These are phyloP conservation scores for Trichocladium antarcticum DNA, from an alignment of 495 filamentous ascomycete species.

Conservation along the genomic window DNA sequence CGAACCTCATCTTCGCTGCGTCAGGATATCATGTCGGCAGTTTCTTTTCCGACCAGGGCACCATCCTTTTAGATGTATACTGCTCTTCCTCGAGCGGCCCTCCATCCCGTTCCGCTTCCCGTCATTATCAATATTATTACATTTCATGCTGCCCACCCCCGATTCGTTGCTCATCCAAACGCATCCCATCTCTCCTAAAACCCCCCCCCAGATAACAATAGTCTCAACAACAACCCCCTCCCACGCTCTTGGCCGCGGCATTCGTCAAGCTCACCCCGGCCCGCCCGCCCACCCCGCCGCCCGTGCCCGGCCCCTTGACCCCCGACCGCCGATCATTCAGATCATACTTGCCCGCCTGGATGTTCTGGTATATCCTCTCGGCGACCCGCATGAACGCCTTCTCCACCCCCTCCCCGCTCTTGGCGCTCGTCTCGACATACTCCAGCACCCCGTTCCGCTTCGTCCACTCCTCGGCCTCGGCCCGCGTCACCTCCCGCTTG, in stretches of 20 bases:
- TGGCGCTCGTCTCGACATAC: slow-evolving; percentile 94
- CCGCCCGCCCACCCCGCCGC: slow-evolving; percentile 37
- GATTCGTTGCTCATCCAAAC: not conserved
- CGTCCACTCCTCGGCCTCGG: slow-evolving; percentile 86
- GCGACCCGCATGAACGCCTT: slow-evolving; percentile 85
- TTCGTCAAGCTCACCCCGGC: slow-evolving; percentile 32
- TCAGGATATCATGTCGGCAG: too few species aligned
- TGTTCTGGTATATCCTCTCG: slow-evolving; percentile 88
- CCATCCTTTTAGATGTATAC: too few species aligned
- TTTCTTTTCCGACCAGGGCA: too few species aligned
- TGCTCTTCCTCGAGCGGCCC: too few species aligned
- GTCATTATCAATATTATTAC: not conserved
- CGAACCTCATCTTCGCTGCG: too few species aligned
- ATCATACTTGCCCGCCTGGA: slow-evolving; percentile 86
- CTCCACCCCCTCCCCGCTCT: slow-evolving; percentile 87
- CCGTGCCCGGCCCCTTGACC: slow-evolving; percentile 53
- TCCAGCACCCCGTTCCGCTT: slow-evolving; percentile 65
- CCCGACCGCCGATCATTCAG: slow-evolving; percentile 86
- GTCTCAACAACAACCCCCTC: slow-evolving; percentile 13
- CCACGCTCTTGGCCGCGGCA: not conserved
- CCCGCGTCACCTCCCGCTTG: slow-evolving; percentile 61
- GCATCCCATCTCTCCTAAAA: not conserved
- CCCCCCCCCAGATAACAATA: too few species aligned
- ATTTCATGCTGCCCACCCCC: not conserved
- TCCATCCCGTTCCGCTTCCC: not conserved